A percentile compares a stretch with the other conserved stretches of the same genome.
Conservation (phyloP, 208 protist genomes). For the Crithidia mellificae region DNA sequence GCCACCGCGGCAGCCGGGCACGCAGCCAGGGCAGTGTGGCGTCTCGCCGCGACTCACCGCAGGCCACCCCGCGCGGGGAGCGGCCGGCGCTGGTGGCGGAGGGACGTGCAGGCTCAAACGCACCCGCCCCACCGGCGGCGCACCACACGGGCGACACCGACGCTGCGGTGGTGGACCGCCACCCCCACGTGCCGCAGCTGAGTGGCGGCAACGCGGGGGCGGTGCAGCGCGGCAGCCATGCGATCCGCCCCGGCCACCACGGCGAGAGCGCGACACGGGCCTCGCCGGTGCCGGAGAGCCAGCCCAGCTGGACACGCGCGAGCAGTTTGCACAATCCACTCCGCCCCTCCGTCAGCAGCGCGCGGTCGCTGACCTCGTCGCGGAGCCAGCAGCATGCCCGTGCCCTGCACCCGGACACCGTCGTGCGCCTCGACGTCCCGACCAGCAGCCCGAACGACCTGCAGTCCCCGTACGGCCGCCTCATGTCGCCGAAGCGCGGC, state of each 20-base stretch:
- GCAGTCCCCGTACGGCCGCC: constrained; percentile 27
- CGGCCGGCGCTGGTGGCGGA: background rate
- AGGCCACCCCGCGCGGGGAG: constrained; percentile 3
- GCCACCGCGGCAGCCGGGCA: constrained; percentile 1
- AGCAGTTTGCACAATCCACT: constrained; percentile 1
- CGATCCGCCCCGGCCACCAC: constrained; percentile 11
- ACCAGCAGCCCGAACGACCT: constrained; percentile 24
- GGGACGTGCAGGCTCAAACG: background rate
- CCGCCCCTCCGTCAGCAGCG: constrained; percentile 2
- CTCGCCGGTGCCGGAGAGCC: constrained; percentile 9
- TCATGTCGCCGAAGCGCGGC: constrained; percentile 21
- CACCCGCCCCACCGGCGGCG: background rate
- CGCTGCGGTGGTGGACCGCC: background rate
- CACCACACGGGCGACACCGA: background rate
- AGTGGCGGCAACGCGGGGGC: background rate
- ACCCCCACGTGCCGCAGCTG: background rate
- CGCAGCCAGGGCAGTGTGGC: constrained; percentile 11
- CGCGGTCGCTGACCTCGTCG: background rate
- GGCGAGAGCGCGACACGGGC: constrained; percentile 2
- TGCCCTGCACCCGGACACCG: constrained; percentile 30
- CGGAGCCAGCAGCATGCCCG: constrained; percentile 11
- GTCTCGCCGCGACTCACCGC: constrained; percentile 18
- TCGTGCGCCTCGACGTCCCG: constrained; percentile 6
- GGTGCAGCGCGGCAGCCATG: constrained; percentile 21
- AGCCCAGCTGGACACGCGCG: constrained; percentile 8